phyloP scores from a whole-genome alignment of 2,329 filamentous ascomycete genomes.

The Elsinoe necatrix region DNA sequence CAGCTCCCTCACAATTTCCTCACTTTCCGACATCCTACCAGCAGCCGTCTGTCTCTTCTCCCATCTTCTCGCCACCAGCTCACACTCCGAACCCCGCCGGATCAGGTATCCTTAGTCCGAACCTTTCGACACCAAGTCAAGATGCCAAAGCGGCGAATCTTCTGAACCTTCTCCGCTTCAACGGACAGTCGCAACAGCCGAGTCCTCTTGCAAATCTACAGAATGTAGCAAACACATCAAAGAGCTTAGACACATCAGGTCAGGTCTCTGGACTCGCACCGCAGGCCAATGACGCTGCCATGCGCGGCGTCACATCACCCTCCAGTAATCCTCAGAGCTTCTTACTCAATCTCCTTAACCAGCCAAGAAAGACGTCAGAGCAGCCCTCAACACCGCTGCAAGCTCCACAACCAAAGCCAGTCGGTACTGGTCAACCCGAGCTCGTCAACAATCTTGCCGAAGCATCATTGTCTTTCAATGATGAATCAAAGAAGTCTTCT shows the following conservation, averaged over 20 bases:
- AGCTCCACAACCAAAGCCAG: conserved; percentile 27
- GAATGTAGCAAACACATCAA: conserved; percentile 24
- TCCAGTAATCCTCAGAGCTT: conserved; percentile 69
- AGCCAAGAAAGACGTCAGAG: conserved; percentile 45
- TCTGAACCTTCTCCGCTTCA: conserved; percentile 59
- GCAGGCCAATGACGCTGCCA: conserved; percentile 2
- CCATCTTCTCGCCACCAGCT: conserved; percentile 48
- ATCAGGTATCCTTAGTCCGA: conserved; percentile 51
- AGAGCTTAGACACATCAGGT: not conserved
- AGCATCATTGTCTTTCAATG: conserved; percentile 34
- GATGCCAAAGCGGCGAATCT: conserved; percentile 37
- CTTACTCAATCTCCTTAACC: conserved; percentile 75
- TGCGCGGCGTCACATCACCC: conserved; percentile 21
- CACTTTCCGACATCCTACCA: conserved; percentile 36
- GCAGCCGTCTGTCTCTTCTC: conserved; percentile 50
- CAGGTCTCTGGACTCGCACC: not conserved
- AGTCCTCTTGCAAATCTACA: conserved; percentile 33
- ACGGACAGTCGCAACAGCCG: conserved; percentile 35
- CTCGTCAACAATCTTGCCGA: conserved; percentile 39
- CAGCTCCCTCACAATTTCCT: conserved; percentile 23
- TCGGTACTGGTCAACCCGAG: conserved; percentile 37
- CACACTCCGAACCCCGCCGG: conserved; percentile 47
- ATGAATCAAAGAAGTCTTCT: conserved; percentile 19
- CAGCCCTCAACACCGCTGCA: conserved; percentile 20
- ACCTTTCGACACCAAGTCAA: conserved; percentile 14